Evolutionary conservation across 1,139 yeast species (phyloP).

Genomic region (Citeromyces siamensis): DNA sequence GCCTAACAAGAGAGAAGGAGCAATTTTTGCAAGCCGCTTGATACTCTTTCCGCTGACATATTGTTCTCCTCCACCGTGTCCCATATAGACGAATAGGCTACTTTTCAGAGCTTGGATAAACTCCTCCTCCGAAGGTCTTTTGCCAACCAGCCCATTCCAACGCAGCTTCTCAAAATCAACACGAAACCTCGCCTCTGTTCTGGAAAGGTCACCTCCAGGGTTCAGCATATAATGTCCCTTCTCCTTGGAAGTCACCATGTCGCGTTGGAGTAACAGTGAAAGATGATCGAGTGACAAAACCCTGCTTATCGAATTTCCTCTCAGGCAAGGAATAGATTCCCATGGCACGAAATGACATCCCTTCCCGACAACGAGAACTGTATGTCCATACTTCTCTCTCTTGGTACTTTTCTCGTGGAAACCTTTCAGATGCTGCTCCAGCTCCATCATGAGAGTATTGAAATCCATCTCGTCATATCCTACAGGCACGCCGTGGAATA

Average conservation of each 20-base stretch:
- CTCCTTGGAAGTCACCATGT: constrained; percentile 15
- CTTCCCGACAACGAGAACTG: constrained; percentile 57
- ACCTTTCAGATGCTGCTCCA: constrained; percentile 30
- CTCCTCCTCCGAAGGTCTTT: constrained; percentile 42
- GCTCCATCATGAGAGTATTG: constrained; percentile 35
- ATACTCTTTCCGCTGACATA: constrained; percentile 43
- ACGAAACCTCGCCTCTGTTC: constrained; percentile 55
- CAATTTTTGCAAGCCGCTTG: constrained; percentile 30
- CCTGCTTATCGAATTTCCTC: constrained; percentile 49
- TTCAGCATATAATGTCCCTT: constrained; percentile 52
- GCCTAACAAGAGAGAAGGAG: constrained; percentile 75
- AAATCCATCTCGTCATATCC: constrained; percentile 55
- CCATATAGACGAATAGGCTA: constrained; percentile 65
- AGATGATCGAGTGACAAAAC: constrained; percentile 55
- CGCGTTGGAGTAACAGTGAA: constrained; percentile 24
- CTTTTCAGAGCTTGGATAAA: constrained; percentile 25
- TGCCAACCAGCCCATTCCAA: constrained; percentile 48
- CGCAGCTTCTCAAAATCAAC: constrained; percentile 24
- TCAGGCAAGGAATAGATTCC: constrained; percentile 63
- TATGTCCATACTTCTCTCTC: constrained; percentile 24
- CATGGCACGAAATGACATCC: constrained; percentile 66
- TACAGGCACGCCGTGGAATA: constrained; percentile 52
- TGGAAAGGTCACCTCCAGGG: constrained; percentile 66
- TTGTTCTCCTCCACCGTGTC: constrained; percentile 95
- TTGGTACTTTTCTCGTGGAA: constrained; percentile 11